Evolutionary conservation across 2,329 filamentous ascomycete species (phyloP).

Genomic region (Ophiobolus disseminans): DNA sequence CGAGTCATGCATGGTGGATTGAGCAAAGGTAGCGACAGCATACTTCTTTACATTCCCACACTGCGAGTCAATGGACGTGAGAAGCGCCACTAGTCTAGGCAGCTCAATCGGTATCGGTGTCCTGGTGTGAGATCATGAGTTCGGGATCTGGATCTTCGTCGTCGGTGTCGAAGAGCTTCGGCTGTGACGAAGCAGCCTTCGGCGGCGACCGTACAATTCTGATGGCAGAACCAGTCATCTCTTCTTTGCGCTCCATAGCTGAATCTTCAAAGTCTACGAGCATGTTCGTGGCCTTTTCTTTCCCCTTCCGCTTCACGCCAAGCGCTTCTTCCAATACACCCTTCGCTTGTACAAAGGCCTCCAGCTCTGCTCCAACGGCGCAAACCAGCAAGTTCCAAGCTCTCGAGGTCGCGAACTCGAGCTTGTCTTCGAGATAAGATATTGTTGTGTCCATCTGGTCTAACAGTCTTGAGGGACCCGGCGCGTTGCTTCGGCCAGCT

Average conservation of each 20-base stretch:
- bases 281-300: slow-evolving; percentile 31
- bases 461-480: slow-evolving; percentile 26
- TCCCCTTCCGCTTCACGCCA: slow-evolving; percentile 35
- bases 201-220: slow-evolving; percentile 36
- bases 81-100: background rate
- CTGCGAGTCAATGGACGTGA: no score
- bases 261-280: slow-evolving; percentile 29
- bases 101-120: slow-evolving; percentile 47
- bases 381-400: slow-evolving; percentile 78
- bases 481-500: slow-evolving; percentile 19
- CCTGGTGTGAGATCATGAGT: slow-evolving; percentile 57
- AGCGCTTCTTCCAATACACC: slow-evolving; percentile 59
- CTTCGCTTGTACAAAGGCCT: slow-evolving; percentile 69
- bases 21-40: no score
- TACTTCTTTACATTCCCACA: no score
- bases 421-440: slow-evolving; percentile 60
- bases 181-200: slow-evolving; percentile 39
- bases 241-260: slow-evolving; percentile 24
- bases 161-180: slow-evolving; percentile 49
- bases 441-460: slow-evolving; percentile 65
- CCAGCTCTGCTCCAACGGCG: slow-evolving; percentile 76
- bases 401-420: slow-evolving; percentile 64
- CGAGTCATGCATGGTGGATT: no score
- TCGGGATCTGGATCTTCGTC: slow-evolving; percentile 57
- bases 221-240: slow-evolving; percentile 41